Evolutionary conservation across 208 protist genomes (phyloP).

Genomic region (Angomonas deanei): DNA sequence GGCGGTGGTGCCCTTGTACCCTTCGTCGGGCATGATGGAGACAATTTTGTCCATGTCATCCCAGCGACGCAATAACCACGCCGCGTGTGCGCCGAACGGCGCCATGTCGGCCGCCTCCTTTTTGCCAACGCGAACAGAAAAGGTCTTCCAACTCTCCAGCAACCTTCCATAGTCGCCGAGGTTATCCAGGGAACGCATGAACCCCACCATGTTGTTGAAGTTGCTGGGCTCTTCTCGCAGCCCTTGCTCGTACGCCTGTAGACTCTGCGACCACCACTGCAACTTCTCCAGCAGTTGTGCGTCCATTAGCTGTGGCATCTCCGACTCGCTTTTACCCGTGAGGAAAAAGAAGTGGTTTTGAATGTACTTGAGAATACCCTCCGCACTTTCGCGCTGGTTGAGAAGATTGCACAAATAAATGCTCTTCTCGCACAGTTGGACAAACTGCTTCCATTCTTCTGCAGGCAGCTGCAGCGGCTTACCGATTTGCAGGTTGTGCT

Average conservation of each 20-base stretch:
- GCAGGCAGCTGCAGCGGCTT: slow-evolving; percentile 41
- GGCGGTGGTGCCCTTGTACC: slow-evolving; percentile 83
- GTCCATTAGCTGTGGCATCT: slow-evolving; percentile 81
- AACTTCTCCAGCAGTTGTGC: slow-evolving; percentile 95
- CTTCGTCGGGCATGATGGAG: slow-evolving; percentile 81
- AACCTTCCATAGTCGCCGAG: slow-evolving; percentile 93
- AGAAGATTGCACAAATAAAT: slow-evolving; percentile 99
- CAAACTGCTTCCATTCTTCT: slow-evolving; percentile 56
- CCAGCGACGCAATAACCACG: slow-evolving; percentile 94
- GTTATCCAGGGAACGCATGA: slow-evolving; percentile 96
- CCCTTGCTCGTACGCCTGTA: slow-evolving; percentile 81
- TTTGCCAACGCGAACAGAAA: slow-evolving; percentile 46
- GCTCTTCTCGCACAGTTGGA: slow-evolving; percentile 83
- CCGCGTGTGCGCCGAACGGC: slow-evolving; percentile 91
- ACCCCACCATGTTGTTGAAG: slow-evolving; percentile 88
- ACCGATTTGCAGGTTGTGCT: slow-evolving; percentile 61
- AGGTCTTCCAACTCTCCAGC: slow-evolving; percentile 71
- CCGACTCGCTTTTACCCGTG: slow-evolving; percentile 56
- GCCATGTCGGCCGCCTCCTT: slow-evolving; percentile 86
- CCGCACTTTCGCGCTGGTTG: slow-evolving; percentile 96
- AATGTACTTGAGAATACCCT: slow-evolving; percentile 95
- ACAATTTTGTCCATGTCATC: slow-evolving; percentile 92
- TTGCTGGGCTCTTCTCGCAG: slow-evolving; percentile 80
- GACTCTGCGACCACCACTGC: slow-evolving; percentile 97
- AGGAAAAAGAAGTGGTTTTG: slow-evolving; percentile 85